Evolutionary conservation across 768 basidiomycete species (phyloP), one percentile per base, ranked within the genome.

Genomic region (Obba rivulosa): DNA sequence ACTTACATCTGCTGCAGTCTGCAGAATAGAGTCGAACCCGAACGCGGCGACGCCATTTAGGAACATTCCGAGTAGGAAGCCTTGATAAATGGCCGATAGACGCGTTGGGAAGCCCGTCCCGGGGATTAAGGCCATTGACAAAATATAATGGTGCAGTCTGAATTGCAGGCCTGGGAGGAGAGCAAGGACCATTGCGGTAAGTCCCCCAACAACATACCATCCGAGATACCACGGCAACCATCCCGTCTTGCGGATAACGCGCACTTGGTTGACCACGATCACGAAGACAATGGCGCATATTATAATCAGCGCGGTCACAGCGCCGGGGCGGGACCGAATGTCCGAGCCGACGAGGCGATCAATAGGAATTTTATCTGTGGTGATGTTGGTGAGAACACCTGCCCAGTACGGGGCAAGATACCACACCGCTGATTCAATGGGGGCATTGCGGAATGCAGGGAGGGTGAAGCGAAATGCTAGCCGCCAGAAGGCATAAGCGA

Each of bases 221-320:
- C 73, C 74, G 25, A 83, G 60, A 61, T 93, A 93, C 59, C 80
- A 76, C 4, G 82, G 81, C 11, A 93, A 67, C 82, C 86, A 90
- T 1, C 91, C 90, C 0, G 87, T 91, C 65, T 87, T 86, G 43
- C 90, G 78, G 49, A 92, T 83, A 46, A 91, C 79, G n/a, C 87
- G 76, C 3, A 85, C 59, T 68, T 94, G 92, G 60, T 92, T 92
- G 31, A 84, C 57, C 28, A 77, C 79, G 41, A 87, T 61, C 21
- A 78, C 60, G 7, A 78, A 63, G 11, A 91, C 62, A 50, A 87
- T 68, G 11, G 89, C 52, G 36, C 84, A 56, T 45, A 91, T 80
- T 53, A 92, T 73, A 38, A 88, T 74, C 28, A 91, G 71, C 5
- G 83, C 80, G 2, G 73, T 69, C 40, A 91, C 71, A 4, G 82